phyloP scores from a whole-genome alignment of 495 filamentous ascomycete species.

The Tricharina praecox region DNA sequence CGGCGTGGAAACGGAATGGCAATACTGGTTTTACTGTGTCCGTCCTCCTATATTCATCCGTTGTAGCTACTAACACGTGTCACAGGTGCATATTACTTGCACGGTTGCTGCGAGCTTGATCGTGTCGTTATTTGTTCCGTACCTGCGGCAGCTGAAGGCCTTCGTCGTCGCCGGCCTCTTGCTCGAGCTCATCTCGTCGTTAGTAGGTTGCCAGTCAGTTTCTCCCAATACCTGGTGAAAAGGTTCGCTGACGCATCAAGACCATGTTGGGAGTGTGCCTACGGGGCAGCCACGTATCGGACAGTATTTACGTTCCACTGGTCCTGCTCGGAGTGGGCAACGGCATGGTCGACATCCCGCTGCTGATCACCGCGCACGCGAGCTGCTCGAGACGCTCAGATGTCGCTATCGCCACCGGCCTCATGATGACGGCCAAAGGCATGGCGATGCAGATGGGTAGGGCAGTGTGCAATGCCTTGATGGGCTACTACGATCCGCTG shows the following conservation, averaged over 20 bases:
- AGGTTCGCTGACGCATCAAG: background rate
- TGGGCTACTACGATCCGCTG: background rate
- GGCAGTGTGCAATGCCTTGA: background rate
- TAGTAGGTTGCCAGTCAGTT: background rate
- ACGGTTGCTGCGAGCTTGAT: no score
- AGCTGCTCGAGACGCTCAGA: background rate
- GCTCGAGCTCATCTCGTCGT: background rate
- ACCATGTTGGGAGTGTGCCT: background rate
- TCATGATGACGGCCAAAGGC: background rate
- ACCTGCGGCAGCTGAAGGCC: background rate
- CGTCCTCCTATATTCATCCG: background rate
- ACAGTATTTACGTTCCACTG: constrained; percentile 3
- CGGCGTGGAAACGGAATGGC: background rate
- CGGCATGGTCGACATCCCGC: constrained; percentile 1
- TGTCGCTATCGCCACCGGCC: constrained; percentile 1
- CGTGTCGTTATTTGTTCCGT: no score
- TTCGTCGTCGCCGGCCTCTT: background rate
- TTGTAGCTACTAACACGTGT: no score
- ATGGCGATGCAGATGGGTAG: background rate
- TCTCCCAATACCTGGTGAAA: no score
- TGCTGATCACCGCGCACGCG: background rate
- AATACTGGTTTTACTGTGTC: background rate
- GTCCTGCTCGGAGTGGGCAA: background rate
- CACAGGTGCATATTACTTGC: no score
- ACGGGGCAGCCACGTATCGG: background rate